Evolutionary conservation across 2,329 filamentous ascomycete genomes (phyloP).

Genomic region (Cladosporium sp.): DNA sequence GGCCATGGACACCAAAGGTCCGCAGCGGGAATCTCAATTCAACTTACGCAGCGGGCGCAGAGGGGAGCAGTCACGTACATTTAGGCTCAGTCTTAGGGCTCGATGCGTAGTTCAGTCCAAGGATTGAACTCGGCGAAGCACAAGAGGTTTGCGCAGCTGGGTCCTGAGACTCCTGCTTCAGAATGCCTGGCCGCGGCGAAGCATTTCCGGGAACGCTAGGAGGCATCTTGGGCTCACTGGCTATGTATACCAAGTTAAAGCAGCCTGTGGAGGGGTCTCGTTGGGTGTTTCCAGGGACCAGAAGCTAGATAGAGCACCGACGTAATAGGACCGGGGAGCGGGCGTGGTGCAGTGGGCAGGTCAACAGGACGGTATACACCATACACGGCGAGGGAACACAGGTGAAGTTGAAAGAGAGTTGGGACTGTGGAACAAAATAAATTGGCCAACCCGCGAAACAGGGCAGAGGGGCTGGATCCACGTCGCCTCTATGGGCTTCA

Average conservation of each 20-base stretch:
- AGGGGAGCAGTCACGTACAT: background rate
- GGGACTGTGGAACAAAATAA: background rate
- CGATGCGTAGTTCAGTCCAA: slow-evolving; percentile 91
- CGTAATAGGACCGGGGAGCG: background rate
- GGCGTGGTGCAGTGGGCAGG: background rate
- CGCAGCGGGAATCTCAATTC: background rate
- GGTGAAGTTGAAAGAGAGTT: background rate
- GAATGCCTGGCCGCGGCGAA: slow-evolving; percentile 15
- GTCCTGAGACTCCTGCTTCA: slow-evolving; percentile 21
- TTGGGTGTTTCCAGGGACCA: background rate
- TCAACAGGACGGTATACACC: background rate
- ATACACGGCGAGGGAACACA: background rate
- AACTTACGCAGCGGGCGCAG: background rate
- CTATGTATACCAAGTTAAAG: background rate
- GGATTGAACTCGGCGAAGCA: slow-evolving; percentile 67
- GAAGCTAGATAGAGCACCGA: background rate
- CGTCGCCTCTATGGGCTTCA: background rate
- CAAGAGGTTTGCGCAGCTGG: slow-evolving; percentile 6
- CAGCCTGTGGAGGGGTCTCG: background rate
- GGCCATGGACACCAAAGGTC: too few species aligned
- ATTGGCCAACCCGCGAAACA: background rate
- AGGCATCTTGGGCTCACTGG: background rate
- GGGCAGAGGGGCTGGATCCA: slow-evolving; percentile 4
- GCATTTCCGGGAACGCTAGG: slow-evolving; percentile 1
- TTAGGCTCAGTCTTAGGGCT: slow-evolving; percentile 63